These are phyloP conservation scores for Irpex rosettiformis DNA, from an alignment of 1,284 basidiomycete genomes.

Conservation along the genomic window DNA sequence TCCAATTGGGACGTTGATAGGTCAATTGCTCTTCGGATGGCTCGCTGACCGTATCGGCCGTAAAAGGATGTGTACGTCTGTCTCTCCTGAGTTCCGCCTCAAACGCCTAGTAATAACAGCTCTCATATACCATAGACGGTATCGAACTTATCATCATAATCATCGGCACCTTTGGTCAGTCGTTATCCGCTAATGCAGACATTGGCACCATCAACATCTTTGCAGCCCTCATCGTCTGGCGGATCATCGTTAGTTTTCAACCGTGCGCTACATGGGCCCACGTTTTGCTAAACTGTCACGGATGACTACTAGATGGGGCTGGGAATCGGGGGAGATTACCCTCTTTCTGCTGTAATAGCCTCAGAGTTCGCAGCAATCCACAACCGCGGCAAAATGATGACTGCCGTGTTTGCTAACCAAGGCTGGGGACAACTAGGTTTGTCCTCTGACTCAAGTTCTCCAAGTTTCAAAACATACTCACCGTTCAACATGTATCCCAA, in stretches of 20 bases:
- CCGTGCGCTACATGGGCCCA: too few relatives aligned
- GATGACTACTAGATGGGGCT: too few relatives aligned
- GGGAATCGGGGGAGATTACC: slow-evolving; percentile 60
- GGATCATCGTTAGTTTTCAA: too few relatives aligned
- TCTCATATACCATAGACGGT: too few relatives aligned
- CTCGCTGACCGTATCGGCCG: not conserved
- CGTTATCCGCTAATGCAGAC: not conserved
- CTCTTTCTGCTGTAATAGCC: slow-evolving; percentile 61
- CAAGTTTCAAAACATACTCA: too few relatives aligned
- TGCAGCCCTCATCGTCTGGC: not conserved
- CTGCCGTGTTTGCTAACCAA: slow-evolving; percentile 64
- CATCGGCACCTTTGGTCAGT: not conserved
- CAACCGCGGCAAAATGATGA: slow-evolving; percentile 71
- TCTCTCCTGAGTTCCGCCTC: not conserved
- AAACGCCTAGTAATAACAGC: too few relatives aligned
- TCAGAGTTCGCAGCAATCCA: slow-evolving; percentile 76
- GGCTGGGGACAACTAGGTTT: slow-evolving; percentile 68
- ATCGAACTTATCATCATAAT: not conserved
- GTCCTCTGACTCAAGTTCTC: not conserved
- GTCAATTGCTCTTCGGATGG: not conserved
- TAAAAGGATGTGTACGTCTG: not conserved
- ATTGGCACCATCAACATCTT: not conserved
- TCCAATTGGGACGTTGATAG: not conserved
- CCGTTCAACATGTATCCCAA: too few relatives aligned
- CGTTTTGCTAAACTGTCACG: too few relatives aligned